These are phyloP conservation scores for Colletotrichum chlorophyti DNA, from an alignment of 2,329 filamentous ascomycete genomes.

Conservation along the genomic window DNA sequence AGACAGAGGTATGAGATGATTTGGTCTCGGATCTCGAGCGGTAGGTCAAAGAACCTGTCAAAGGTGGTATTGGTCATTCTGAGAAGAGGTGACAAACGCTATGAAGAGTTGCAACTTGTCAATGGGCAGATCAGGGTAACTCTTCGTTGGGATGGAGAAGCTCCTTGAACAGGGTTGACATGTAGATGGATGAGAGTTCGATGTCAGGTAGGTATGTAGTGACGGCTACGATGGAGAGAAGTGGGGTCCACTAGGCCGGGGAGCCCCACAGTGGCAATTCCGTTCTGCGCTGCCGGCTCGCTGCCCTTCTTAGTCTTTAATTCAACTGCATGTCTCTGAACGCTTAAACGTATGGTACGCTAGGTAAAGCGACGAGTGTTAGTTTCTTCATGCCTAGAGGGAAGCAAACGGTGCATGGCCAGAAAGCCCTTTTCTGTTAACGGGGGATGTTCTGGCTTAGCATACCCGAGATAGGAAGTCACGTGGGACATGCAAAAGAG, in stretches of 20 bases:
- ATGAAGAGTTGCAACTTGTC: no score
- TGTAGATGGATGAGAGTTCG: background rate
- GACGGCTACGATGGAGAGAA: background rate
- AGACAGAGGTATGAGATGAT: constrained; percentile 35
- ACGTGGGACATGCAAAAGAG: no score
- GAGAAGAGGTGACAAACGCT: background rate
- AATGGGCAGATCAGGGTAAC: background rate
- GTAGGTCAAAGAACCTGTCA: constrained; percentile 37
- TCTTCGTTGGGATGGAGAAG: background rate
- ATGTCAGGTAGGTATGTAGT: no score
- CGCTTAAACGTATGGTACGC: no score
- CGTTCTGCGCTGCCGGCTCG: background rate
- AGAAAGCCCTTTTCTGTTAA: no score
- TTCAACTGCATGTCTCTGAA: constrained; percentile 13
- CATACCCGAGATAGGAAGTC: no score
- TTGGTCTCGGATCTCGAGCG: constrained; percentile 36
- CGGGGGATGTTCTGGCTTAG: no score
- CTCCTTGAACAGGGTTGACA: no score
- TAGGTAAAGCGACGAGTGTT: no score
- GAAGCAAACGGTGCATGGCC: no score
- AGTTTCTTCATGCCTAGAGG: no score
- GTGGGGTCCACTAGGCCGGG: background rate
- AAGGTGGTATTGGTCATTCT: constrained; percentile 25
- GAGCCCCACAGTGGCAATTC: constrained; percentile 9
- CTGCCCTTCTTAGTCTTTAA: constrained; percentile 13